A percentile compares a stretch with the other conserved stretches of the same genome.
phyloP scores from a whole-genome alignment of 164 flowering plant genomes.

The Amborella trichopoda region DNA sequence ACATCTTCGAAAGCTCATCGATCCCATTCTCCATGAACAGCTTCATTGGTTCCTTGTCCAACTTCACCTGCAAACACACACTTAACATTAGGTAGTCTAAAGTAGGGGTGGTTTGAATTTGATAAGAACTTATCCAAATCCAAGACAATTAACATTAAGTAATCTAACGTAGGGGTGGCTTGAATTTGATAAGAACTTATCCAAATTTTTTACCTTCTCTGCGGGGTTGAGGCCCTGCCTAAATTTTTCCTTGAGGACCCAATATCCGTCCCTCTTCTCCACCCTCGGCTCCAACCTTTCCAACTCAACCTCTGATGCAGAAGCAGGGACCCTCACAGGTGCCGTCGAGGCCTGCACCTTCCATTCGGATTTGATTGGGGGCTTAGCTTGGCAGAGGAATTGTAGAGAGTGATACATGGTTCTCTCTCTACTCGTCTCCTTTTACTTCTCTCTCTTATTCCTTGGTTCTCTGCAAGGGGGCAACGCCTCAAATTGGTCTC shows the following conservation, averaged over 20 bases:
- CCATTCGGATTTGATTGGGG: too few relatives aligned
- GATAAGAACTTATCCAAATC: neutral
- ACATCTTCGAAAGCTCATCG: constrained; percentile 45
- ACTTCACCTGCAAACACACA: constrained; percentile 35
- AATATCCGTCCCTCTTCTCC: constrained; percentile 71
- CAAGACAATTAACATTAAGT: too few relatives aligned
- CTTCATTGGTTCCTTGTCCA: constrained; percentile 83
- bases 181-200: neutral
- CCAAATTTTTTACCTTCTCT: constrained; percentile 35
- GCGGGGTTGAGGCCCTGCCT: constrained; percentile 67
- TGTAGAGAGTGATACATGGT: too few relatives aligned
- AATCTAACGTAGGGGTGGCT: too few relatives aligned
- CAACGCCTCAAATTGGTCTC: too few relatives aligned
- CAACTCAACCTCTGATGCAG: constrained; percentile 18
- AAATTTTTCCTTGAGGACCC: constrained; percentile 78
- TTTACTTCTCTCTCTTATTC: too few relatives aligned
- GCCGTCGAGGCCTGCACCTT: too few relatives aligned
- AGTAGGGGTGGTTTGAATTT: too few relatives aligned
- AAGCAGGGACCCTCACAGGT: constrained; percentile 5
- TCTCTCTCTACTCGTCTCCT: too few relatives aligned
- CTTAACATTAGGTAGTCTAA: too few relatives aligned
- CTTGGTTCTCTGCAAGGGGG: too few relatives aligned
- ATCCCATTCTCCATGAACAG: constrained; percentile 59
- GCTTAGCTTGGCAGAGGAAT: too few relatives aligned
- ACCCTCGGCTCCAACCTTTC: constrained; percentile 75